Base-by-base conservation (phyloP, 1,139 yeast species). In the Pneumocystis jirovecii region DNA sequence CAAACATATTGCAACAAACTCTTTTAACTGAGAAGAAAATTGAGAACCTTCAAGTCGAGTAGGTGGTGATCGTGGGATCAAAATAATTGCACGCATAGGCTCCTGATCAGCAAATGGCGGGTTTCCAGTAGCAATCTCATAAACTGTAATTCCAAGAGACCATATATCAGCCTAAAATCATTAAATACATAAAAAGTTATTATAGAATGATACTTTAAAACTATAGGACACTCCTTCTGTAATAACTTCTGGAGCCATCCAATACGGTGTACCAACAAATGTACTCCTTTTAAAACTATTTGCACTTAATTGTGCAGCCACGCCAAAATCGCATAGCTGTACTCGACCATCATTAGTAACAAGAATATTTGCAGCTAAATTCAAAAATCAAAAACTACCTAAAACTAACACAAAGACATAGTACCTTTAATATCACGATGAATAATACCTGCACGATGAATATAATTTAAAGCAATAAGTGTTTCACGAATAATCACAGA, bases 231-330 rank as follows among this genome's bases (percentile, higher is more conserved):
- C 87, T 42, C 98, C 98, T 74, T 93, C 97, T 73, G 91, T 83
- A 61, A 93, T 93, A 35, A 93, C 98, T 74, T 93, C 98, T 0
- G 98, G 98, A 0, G 98, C 98, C 99, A 95, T 95, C 99, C 99
- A 95, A 74, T 91, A 95, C 0, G 98, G 98, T 0, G 99, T 95
- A 5, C 99, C 99, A 0, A 96, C 97, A 83, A 93, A 90, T 0
- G 98, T 93, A 60, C 93, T 89, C 72, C 98, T 81, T 73, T 91
- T 87, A 63, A 85, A 76, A 42, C 85, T 85, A 60, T 85, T 83
- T n/a, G 91, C 81, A 0, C 95, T 83, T 57, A 91, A 79, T 74
- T 89, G 95, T 1, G 97, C 97, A 0, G 98, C 97, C 19, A 93
- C 98, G 42, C 99, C 99, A 77, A 93, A 93, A 75, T 93, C 99